Base-by-base conservation (phyloP, 116 monocot genomes). In the Thalassia testudinum region DNA sequence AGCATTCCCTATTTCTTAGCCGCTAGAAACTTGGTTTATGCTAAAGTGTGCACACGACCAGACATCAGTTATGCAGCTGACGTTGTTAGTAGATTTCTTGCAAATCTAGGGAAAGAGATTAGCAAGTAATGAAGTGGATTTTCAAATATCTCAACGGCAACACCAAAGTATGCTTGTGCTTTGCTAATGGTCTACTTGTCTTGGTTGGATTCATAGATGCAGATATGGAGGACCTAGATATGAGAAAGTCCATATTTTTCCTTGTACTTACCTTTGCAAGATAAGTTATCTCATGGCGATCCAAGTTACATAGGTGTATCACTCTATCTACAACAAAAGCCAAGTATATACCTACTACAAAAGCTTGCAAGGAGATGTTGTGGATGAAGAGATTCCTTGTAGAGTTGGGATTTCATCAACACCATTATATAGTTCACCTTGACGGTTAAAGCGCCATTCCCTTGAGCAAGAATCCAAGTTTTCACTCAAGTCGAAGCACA, bases 1-100 rank as follows among this genome's bases (percentile, higher is more conserved):
- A n/a, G n/a, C n/a, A 27, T 56, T 53, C 55, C 62, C 24, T 69
- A 69, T 48, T 26, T 37, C 19, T 60, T 38, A 21, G 48, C 25
- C 21, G 42, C 57, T 0, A 13, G 24, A 15, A 44, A 40, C 27
- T 24, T 62, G 13, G 61, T 69, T 52, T 69, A 68, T 61, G 26
- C 52, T 1, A 53, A 60, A 12, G 53, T 54, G 14, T 62, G 53
- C 27, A 62, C 54, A 21, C 5, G n/a, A 30, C 1, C 34, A 45
- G 12, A 27, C 52, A 30, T 69, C n/a, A 37, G 53, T 53, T 15
- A 47, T 57, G 25, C 42, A 1, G 24, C 57, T 48, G 27, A 34
- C 27, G 15, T 42, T 10, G 38, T 63, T 16, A 56, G 70, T 18
- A 56, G 57, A 38, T 63, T 53, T 30, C 20, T 62, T 0, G 18